Conservation (phyloP, 257 asterid species). For the Penstemon davidsonii region DNA sequence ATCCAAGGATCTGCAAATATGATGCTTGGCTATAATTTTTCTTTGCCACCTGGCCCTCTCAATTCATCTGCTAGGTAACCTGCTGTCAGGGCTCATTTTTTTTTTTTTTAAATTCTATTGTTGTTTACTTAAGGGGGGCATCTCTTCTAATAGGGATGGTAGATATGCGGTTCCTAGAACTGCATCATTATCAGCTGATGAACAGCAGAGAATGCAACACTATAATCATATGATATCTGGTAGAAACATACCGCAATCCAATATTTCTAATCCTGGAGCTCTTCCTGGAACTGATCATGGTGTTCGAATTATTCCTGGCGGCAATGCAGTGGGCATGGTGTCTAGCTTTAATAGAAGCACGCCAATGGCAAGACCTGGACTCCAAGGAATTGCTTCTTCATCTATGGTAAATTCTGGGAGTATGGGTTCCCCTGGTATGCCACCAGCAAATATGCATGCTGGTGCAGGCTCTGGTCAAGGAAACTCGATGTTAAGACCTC, state of each 20-base stretch:
- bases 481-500: constrained; percentile 60
- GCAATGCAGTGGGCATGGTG: constrained; percentile 60
- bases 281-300: constrained; percentile 73
- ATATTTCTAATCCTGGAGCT: constrained; percentile 61
- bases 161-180: constrained; percentile 67
- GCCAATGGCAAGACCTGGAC: constrained; percentile 73
- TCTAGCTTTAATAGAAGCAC: constrained; percentile 60
- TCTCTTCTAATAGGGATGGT: constrained; percentile 54
- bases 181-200: constrained; percentile 66
- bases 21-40: constrained; percentile 56
- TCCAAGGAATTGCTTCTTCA: constrained; percentile 67
- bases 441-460: constrained; percentile 63
- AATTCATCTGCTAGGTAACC: constrained; percentile 65
- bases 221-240: constrained; percentile 67
- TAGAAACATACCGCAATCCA: constrained; percentile 60
- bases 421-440: constrained; percentile 60
- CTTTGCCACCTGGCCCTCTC: constrained; percentile 60
- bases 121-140: constrained; percentile 6
- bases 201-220: constrained; percentile 80
- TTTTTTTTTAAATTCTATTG: constrained; percentile 14
- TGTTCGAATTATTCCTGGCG: constrained; percentile 61
- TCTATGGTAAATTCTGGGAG: constrained; percentile 63
- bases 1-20: constrained; percentile 62
- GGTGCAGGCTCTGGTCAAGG: constrained; percentile 72
- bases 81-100: constrained; percentile 25